Conservation (phyloP, 2,329 filamentous ascomycete genomes). For the Fusarium napiforme region DNA sequence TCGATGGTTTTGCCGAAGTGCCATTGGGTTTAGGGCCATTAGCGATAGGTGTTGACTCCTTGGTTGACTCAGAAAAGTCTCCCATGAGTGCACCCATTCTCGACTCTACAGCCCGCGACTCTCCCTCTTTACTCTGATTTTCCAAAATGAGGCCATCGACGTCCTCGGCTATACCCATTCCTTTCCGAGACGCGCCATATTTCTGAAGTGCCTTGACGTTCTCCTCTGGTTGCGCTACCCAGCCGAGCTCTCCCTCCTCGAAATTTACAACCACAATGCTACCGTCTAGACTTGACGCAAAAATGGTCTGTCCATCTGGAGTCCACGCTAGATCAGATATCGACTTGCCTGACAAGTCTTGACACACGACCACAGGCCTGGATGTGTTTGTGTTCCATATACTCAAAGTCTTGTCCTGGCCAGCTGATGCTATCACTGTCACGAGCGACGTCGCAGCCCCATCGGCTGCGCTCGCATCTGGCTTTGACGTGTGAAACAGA, state of each 20-base stretch:
- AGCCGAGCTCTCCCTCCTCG: slow-evolving; percentile 87
- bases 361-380: slow-evolving; percentile 86
- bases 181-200: slow-evolving; percentile 88
- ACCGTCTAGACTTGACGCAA: slow-evolving; percentile 88
- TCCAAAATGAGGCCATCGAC: slow-evolving; percentile 89
- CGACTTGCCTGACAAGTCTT: slow-evolving; percentile 89
- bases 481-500: slow-evolving; percentile 81
- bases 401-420: slow-evolving; percentile 94
- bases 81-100: slow-evolving; percentile 99
- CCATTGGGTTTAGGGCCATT: slow-evolving; percentile 61
- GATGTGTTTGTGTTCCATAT: slow-evolving; percentile 98
- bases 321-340: slow-evolving; percentile 96
- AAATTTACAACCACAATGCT: slow-evolving; percentile 86
- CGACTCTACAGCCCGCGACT: slow-evolving; percentile 89
- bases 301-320: slow-evolving; percentile 88
- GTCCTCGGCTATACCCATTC: slow-evolving; percentile 91
- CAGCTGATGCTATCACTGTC: slow-evolving; percentile 95
- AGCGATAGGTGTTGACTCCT: slow-evolving; percentile 58
- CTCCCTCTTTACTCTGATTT: slow-evolving; percentile 90
- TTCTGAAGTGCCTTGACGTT: slow-evolving; percentile 94
- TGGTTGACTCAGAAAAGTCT: slow-evolving; percentile 71
- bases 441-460: slow-evolving; percentile 65
- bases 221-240: slow-evolving; percentile 84
- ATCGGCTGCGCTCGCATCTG: slow-evolving; percentile 62
- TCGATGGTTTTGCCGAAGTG: slow-evolving; percentile 52